These are phyloP conservation scores for Lasiodiplodia citricola DNA, from an alignment of 2,329 filamentous ascomycete genomes.

Conservation along the genomic window DNA sequence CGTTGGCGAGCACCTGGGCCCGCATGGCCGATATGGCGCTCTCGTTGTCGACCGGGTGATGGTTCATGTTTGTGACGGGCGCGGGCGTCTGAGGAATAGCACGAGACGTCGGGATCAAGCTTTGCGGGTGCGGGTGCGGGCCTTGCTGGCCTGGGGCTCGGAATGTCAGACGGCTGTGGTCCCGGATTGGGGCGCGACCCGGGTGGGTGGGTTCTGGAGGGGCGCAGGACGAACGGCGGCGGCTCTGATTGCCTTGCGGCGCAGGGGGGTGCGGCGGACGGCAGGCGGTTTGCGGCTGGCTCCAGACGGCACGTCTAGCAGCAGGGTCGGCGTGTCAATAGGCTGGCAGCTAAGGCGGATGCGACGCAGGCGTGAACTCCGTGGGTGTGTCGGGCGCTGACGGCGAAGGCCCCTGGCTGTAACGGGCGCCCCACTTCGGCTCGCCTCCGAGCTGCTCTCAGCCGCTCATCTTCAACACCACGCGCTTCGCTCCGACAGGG, in stretches of 20 bases:
- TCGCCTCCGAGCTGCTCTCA: conserved; percentile 3
- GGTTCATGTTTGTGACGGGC: background rate
- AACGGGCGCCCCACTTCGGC: background rate
- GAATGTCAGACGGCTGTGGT: conserved; percentile 13
- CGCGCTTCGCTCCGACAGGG: background rate
- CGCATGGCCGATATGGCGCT: conserved; percentile 13
- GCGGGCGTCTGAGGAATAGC: background rate
- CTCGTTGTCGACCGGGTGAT: conserved; percentile 6
- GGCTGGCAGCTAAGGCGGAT: conserved; percentile 18
- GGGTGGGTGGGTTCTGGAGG: conserved; percentile 6
- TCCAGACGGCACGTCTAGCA: background rate
- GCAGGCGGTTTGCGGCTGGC: background rate
- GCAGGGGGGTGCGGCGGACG: background rate
- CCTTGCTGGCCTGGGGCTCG: conserved; percentile 14
- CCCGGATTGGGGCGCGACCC: conserved; percentile 17
- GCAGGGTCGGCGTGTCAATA: conserved; percentile 10
- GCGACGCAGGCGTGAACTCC: background rate
- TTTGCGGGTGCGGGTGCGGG: background rate
- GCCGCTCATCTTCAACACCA: conserved; percentile 14
- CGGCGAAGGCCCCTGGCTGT: background rate
- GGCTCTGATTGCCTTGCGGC: conserved; percentile 16
- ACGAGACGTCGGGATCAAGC: background rate
- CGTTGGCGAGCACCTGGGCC: conserved; percentile 24
- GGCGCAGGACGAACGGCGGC: background rate
- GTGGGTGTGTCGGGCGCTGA: background rate